Evolutionary conservation across 1,284 basidiomycete genomes (phyloP), one percentile per base, ranked within the genome.

Genomic region (Leucoagaricus sp.): DNA sequence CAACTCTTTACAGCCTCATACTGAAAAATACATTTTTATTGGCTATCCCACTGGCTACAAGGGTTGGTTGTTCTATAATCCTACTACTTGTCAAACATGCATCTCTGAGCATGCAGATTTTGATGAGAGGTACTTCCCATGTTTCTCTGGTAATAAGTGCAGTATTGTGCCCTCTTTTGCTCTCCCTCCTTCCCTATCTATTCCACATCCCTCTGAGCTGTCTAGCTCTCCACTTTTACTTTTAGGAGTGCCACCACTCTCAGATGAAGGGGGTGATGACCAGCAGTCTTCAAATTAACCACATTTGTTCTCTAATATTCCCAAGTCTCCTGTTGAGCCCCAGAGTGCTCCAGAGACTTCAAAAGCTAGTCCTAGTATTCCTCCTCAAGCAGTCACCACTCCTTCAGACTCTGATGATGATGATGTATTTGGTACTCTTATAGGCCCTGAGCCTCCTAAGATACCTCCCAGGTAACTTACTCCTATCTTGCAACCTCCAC

Each of bases 1-100:
- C 9, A 58, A 55, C 36, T 59, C 56, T 6, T 53, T 72, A 7
- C 33, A 63, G 25, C 49, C 65, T 15, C 68, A 71, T 52, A 61
- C 61, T 8, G 38, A 60, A 41, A 69, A 66, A 58, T 68, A 65
- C 51, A 51, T 71, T 23, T 72, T 72, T 59, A 56, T 71, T 47
- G 66, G 68, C 4, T 71, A 72, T 55, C 63, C 69, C 8, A 40
- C 53, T 19, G 64, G 63, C 12, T 61, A 63, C 47, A 63, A 62
- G 33, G n/a, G 58, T 12, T 71, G 67, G 65, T 44, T 58, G 13
- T 70, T 70, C 61, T 72, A 61, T 46, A 61, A 69, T 38, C 61
- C 65, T 10, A 53, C 47, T 17, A 64, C 61, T n/a, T 19, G 15
- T n/a, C n/a, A 8, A 40, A 40, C 15, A 5, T n/a, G 15, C 6